Evolutionary conservation across 768 basidiomycete genomes (phyloP).

Genomic region (Lentinus brumalis): DNA sequence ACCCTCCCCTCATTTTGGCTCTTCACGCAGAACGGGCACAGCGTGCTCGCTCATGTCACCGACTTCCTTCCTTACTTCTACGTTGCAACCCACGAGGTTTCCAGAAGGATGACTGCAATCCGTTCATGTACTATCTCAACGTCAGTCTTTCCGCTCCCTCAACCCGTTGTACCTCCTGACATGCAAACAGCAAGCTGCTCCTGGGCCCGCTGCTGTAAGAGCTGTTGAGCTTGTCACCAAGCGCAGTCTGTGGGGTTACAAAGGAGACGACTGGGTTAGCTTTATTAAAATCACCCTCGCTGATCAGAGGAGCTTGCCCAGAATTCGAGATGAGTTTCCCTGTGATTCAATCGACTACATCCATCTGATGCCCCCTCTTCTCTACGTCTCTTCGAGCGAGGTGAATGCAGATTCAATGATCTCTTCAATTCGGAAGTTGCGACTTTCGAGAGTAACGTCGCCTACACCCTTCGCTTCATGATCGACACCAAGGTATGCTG

Average conservation of each 20-base stretch:
- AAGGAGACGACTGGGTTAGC: conserved; percentile 72
- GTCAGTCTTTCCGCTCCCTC: conserved; percentile 44
- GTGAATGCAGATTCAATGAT: conserved; percentile 50
- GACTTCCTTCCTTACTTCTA: conserved; percentile 95
- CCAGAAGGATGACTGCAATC: conserved; percentile 58
- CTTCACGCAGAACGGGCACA: conserved; percentile 70
- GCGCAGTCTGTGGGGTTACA: conserved; percentile 85
- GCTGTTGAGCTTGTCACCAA: conserved; percentile 62
- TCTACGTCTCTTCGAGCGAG: conserved; percentile 54
- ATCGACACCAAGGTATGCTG: conserved; percentile 85
- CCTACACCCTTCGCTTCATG: conserved; percentile 93
- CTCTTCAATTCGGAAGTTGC: conserved; percentile 49
- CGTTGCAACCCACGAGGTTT: conserved; percentile 87
- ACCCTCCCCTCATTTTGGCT: background rate
- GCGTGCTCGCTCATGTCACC: conserved; percentile 81
- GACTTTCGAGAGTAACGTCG: conserved; percentile 95
- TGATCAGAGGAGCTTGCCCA: conserved; percentile 78
- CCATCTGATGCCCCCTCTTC: conserved; percentile 11
- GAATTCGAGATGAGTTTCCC: conserved; percentile 83
- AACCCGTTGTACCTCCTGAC: background rate
- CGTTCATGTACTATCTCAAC: conserved; percentile 73
- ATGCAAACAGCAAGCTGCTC: conserved; percentile 34
- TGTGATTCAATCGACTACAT: conserved; percentile 24
- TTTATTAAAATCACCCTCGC: conserved; percentile 85
- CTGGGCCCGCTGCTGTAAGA: conserved; percentile 42